These are phyloP conservation scores for Copromyces sp. DNA, from an alignment of 495 filamentous ascomycete species.

Conservation along the genomic window DNA sequence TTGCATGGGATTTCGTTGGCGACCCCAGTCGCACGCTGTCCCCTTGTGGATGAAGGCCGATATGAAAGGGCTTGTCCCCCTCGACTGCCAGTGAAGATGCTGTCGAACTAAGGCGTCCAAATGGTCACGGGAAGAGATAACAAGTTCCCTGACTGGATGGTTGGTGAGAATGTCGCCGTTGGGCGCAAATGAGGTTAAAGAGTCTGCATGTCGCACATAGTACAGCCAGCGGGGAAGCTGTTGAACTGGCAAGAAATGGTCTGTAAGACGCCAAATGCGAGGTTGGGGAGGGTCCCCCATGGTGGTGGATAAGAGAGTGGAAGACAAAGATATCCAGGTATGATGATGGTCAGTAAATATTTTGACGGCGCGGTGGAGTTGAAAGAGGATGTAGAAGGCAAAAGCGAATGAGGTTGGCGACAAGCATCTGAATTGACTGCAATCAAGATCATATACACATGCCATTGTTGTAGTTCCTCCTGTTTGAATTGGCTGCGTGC, in stretches of 20 bases:
- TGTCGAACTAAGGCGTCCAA: background rate
- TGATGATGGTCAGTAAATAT: background rate
- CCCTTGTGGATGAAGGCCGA: background rate
- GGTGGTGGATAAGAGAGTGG: background rate
- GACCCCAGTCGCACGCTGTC: background rate
- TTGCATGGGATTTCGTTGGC: background rate
- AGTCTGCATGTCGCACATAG: background rate
- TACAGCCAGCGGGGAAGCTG: background rate
- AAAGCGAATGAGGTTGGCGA: background rate
- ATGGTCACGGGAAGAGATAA: background rate
- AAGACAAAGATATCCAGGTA: background rate
- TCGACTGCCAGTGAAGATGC: background rate
- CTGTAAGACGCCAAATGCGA: background rate
- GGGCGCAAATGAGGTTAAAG: background rate
- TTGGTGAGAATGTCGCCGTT: background rate
- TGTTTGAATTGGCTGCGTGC: background rate
- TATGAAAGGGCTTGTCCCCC: background rate
- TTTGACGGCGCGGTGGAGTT: background rate
- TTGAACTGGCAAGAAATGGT: background rate
- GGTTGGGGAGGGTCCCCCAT: background rate
- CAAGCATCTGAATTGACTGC: background rate
- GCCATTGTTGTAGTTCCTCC: background rate
- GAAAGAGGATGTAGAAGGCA: background rate
- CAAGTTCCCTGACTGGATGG: background rate
- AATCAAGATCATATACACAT: background rate